Conservation (phyloP, 345 rosid species). For the Trapa incisa region DNA sequence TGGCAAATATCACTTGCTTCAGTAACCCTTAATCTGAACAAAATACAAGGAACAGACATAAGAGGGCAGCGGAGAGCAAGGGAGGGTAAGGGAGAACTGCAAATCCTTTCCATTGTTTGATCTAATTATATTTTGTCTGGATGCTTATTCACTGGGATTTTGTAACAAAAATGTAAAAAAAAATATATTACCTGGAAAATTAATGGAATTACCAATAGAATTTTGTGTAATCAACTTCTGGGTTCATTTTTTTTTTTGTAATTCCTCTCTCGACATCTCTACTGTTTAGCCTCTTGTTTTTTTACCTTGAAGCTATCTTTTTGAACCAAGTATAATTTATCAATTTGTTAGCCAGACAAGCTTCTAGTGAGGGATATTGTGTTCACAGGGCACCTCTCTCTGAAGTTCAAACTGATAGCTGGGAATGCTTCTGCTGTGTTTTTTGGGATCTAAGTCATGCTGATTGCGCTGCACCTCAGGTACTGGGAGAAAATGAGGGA, state of each 20-base stretch:
- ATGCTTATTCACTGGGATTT: neutral
- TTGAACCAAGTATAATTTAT: no score
- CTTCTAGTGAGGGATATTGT: neutral
- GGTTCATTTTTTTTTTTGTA: neutral
- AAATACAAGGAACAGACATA: neutral
- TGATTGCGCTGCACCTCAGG: constrained; percentile 94
- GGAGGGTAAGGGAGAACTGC: neutral
- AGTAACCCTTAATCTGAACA: neutral
- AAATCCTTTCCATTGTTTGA: neutral
- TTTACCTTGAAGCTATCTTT: no score
- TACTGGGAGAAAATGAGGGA: constrained; percentile 9
- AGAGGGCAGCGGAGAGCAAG: no score
- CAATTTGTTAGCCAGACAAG: neutral
- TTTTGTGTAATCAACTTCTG: neutral
- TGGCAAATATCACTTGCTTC: neutral
- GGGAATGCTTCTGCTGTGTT: constrained; percentile 87
- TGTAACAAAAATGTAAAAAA: neutral
- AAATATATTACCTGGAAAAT: neutral
- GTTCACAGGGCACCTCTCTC: constrained; percentile 72
- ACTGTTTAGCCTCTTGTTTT: neutral
- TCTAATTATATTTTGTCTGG: neutral
- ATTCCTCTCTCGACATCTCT: neutral
- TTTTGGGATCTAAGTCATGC: constrained; percentile 80
- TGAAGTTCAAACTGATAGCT: constrained; percentile 76
- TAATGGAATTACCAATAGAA: neutral